Percentiles rank a stretch among this genome's conserved stretches.
These are phyloP conservation scores for Nicotiana attenuata DNA, from an alignment of 257 asterid species.

Conservation along the genomic window DNA sequence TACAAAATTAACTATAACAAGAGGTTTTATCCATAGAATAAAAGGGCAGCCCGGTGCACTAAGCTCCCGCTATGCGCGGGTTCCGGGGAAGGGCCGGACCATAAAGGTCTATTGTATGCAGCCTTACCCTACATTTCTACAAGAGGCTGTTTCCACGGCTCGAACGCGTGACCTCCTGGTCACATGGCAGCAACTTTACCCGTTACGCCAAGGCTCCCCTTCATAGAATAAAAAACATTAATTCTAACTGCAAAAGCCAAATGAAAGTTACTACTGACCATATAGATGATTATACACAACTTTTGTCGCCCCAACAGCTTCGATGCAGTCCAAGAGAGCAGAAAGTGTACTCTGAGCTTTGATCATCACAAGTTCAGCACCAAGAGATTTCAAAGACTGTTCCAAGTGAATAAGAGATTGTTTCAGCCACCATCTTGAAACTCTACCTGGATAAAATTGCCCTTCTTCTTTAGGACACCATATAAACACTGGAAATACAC, in stretches of 20 bases:
- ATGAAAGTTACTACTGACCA: constrained; percentile 35
- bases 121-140: too few relatives aligned
- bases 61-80: too few relatives aligned
- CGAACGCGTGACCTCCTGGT: too few relatives aligned
- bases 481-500: constrained; percentile 66
- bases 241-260: background rate
- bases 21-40: background rate
- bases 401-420: constrained; percentile 72
- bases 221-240: too few relatives aligned
- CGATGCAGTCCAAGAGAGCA: constrained; percentile 59
- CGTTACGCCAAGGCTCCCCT: too few relatives aligned
- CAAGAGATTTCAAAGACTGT: constrained; percentile 73
- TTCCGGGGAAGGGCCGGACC: too few relatives aligned
- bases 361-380: constrained; percentile 65
- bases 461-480: constrained; percentile 96
- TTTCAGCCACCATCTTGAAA: constrained; percentile 96
- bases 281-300: constrained; percentile 83
- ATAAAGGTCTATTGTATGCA: too few relatives aligned
- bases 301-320: constrained; percentile 66
- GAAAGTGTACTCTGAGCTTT: constrained; percentile 61
- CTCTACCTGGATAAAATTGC: constrained; percentile 77
- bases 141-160: too few relatives aligned
- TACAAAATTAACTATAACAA: background rate
- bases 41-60: too few relatives aligned
- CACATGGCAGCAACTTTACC: too few relatives aligned